phyloP scores from a whole-genome alignment of 495 filamentous ascomycete species.

The Acidiella bohemica region DNA sequence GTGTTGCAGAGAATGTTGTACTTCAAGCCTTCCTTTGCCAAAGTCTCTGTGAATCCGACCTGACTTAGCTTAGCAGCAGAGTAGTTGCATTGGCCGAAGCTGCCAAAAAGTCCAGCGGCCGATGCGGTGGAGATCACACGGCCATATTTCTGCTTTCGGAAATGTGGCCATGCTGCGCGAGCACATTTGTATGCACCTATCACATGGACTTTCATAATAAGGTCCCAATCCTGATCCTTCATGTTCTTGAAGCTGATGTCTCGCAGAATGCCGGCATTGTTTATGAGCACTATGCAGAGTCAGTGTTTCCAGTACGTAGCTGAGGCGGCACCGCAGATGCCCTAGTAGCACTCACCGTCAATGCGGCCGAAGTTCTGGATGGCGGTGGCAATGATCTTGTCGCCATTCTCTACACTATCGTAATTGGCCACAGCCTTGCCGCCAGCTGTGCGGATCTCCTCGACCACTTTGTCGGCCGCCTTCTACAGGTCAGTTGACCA shows the following conservation, averaged over 20 bases:
- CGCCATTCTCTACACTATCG: slow-evolving; percentile 89
- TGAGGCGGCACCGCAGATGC: too few relatives aligned
- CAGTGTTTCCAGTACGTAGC: too few relatives aligned
- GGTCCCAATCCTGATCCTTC: slow-evolving; percentile 92
- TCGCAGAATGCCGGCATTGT: slow-evolving; percentile 94
- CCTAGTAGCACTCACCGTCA: too few relatives aligned
- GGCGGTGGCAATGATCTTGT: slow-evolving; percentile 91
- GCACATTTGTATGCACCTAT: slow-evolving; percentile 95
- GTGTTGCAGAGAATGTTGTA: slow-evolving; percentile 97
- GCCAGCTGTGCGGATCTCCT: slow-evolving; percentile 82
- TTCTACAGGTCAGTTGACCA: too few relatives aligned
- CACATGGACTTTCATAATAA: slow-evolving; percentile 86
- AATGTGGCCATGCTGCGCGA: slow-evolving; percentile 91
- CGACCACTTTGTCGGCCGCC: slow-evolving; percentile 91
- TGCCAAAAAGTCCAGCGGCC: slow-evolving; percentile 88
- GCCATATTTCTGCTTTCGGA: slow-evolving; percentile 95
- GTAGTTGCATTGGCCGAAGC: slow-evolving; percentile 95
- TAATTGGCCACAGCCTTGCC: slow-evolving; percentile 98
- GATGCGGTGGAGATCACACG: slow-evolving; percentile 93
- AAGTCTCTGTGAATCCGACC: slow-evolving; percentile 95
- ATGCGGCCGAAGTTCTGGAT: slow-evolving; percentile 85
- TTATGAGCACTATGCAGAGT: slow-evolving; percentile 89
- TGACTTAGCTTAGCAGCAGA: slow-evolving; percentile 89
- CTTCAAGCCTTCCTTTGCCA: slow-evolving; percentile 94
- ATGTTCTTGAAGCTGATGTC: slow-evolving; percentile 99